Evolutionary conservation across 2,329 filamentous ascomycete species (phyloP), one percentile per base, ranked within the genome.

Genomic region (Epichloe baconii): DNA sequence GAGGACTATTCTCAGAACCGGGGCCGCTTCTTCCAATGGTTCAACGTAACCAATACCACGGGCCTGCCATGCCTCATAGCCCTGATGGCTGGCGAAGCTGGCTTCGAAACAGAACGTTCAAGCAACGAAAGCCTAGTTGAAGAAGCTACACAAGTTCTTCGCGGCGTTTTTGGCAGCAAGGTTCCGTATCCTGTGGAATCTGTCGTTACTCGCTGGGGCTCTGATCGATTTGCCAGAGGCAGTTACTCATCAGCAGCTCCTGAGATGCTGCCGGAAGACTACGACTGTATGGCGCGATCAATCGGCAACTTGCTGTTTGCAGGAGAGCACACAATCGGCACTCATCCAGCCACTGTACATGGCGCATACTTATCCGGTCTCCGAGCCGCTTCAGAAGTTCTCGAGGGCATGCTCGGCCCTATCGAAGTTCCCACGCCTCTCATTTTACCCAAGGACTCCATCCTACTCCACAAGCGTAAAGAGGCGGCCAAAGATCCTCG

Each of bases 11-110:
- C 82, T 5, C 73, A 77, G 3, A 83, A 82, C 54, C 81, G 91
- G 49, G 91, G 91, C n/a, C 84, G 90, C 23, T 95, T 95, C 68
- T 98, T 97, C 62, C 80, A 98, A 59, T 97, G 95, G 79, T 97
- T 95, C 79, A 97, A 98, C 61, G 88, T 89, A 50, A 85, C 89
- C 54, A 87, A 88, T 58, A 95, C 88, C 3, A 89, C 86, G 44
- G 94, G 94, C 1, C 73, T 95, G 37, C 93, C 87, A 1, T 88
- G 89, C 48, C 75, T 96, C 23, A 82, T 97, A 54, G 93, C 88
- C 8, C 76, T 98, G 31, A 96, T 98, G 91, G 91, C 91, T 47
- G 93, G 93, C 21, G 88, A 96, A 59, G 88, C 94, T 19, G 93
- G 90, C 15, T 87, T 89, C 58, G 86, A 95, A 56, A 88, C 88